Evolutionary conservation across 1,284 basidiomycete genomes (phyloP), one percentile per base, ranked within the genome.

Genomic region (Sanghuangporus weigelae): DNA sequence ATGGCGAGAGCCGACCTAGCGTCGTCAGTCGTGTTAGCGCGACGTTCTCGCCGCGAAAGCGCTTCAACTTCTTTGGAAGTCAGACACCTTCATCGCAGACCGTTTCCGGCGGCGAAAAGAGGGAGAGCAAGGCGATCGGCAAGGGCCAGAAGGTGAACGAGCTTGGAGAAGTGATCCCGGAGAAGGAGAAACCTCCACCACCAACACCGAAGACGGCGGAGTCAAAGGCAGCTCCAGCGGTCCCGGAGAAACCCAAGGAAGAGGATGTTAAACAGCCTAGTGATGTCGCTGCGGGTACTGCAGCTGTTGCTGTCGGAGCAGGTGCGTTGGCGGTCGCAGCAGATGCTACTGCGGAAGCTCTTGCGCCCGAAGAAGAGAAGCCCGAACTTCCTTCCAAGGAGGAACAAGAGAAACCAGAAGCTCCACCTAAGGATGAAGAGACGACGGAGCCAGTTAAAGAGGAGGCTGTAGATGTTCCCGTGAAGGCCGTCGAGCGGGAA

Each of bases 31-130:
- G 63, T 6, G 59, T 64, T 12, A 64, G 58, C 51, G 54, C 63
- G 51, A 60, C 58, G 31, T 64, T 64, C 59, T 53, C 62, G 38
- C 26, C 61, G 3, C 38, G 62, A 42, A 64, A 60, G 46, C 50
- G 63, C 11, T 59, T 64, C 51, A 58, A 57, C 42, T 36, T 64
- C 35, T 64, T 64, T 35, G 63, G 63, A 2, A 54, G 63, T 21
- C 50, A 57, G 36, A 12, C 57, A 4, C 23, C 48, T 3, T 2
- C 44, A 14, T 21, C 54, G 19, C 26, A 48, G 38, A 59, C 62
- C 11, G 57, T 63, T 53, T n/a, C 31, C 10, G 26, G 50, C 2
- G 21, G 40, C n/a, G 63, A 60, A 35, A 46, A 46, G 42, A 57
- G 26, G 42, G 58, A 60, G 44, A 53, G 23, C n/a, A 59, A 35